Percentiles rank a stretch among this genome's conserved stretches.
These are phyloP conservation scores for Fusarium nygamai DNA, from an alignment of 2,329 filamentous ascomycete species.

Conservation along the genomic window DNA sequence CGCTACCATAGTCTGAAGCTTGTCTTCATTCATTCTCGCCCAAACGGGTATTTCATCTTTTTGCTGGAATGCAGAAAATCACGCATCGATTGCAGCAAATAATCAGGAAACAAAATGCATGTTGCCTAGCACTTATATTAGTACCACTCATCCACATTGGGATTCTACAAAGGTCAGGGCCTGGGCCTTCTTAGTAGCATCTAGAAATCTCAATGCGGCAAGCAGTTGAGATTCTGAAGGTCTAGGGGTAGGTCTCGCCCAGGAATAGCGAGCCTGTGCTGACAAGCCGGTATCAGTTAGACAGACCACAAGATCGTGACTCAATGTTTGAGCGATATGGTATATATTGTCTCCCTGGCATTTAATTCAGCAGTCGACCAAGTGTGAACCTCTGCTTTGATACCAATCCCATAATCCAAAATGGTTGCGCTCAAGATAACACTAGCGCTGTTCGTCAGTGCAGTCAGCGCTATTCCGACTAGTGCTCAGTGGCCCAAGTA, in stretches of 20 bases:
- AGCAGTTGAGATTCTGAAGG: neutral
- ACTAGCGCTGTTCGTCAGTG: neutral
- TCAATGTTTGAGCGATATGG: accelerated
- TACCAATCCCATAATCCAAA: neutral
- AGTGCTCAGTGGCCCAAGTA: neutral
- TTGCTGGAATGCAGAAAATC: neutral
- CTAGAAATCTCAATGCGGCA: neutral
- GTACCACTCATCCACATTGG: no score
- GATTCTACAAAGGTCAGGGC: neutral
- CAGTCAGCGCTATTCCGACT: neutral
- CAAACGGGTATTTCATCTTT: no score
- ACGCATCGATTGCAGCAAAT: no score
- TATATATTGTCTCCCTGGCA: neutral
- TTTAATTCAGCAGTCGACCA: accelerated
- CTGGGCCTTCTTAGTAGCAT: neutral
- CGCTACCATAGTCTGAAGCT: neutral
- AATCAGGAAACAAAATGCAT: neutral
- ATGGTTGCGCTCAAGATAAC: neutral
- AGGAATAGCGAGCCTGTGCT: neutral
- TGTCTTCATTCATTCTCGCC: neutral
- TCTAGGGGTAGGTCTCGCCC: neutral
- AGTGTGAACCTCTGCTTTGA: no score
- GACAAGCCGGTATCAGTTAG: neutral
- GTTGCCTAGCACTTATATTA: neutral
- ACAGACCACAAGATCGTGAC: accelerated